Percentiles rank a stretch among this genome's conserved stretches.
Evolutionary conservation across 345 rosid genomes (phyloP).

Genomic region (Pistacia vera): DNA sequence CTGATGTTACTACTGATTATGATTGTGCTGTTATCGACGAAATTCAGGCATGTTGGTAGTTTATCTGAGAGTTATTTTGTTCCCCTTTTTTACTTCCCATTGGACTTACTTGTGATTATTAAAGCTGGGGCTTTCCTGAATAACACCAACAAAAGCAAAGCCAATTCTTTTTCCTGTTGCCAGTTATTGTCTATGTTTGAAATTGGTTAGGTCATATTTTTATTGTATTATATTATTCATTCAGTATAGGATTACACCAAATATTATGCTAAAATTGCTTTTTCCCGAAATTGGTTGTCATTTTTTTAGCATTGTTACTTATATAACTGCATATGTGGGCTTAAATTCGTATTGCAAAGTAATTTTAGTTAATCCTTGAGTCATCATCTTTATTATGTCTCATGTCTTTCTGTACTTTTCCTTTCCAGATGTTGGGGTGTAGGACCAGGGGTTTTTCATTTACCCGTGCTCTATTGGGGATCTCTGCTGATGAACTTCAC

Average conservation of each 20-base stretch:
- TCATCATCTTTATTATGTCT: background rate
- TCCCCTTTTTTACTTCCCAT: background rate
- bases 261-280: too few species aligned
- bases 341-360: background rate
- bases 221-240: background rate
- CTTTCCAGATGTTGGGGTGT: slow-evolving; percentile 80
- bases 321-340: background rate
- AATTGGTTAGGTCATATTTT: too few species aligned
- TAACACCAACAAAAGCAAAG: background rate
- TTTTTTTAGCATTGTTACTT: background rate
- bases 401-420: slow-evolving; percentile 16
- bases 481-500: slow-evolving; percentile 86
- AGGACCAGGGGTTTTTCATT: slow-evolving; percentile 82
- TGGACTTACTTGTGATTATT: background rate
- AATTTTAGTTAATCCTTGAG: background rate
- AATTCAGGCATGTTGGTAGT: slow-evolving; percentile 61
- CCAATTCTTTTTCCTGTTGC: background rate
- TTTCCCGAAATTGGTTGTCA: too few species aligned
- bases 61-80: background rate
- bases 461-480: slow-evolving; percentile 89
- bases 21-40: slow-evolving; percentile 88
- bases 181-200: background rate
- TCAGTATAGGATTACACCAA: too few species aligned
- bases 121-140: background rate
- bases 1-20: slow-evolving; percentile 64